Evolutionary conservation across 352 stramenopile species (phyloP).

Genomic region (Phytophthora citrophthora): DNA sequence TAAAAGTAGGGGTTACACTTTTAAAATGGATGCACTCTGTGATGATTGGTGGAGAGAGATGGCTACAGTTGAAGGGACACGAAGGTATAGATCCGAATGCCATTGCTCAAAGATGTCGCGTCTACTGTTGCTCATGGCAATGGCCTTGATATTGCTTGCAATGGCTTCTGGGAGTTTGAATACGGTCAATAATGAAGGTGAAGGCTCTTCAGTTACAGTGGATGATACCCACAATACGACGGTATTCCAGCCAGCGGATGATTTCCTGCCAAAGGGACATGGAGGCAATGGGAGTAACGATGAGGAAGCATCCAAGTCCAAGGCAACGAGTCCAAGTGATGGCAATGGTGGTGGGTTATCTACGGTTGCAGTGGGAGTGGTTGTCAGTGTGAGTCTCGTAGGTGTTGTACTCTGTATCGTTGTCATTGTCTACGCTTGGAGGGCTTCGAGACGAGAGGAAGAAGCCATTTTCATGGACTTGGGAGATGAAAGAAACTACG

Average conservation of each 20-base stretch:
- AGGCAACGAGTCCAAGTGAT: constrained; percentile 15
- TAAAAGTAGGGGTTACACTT: background rate
- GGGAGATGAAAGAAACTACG: constrained; percentile 43
- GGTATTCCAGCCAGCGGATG: constrained; percentile 21
- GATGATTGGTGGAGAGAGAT: constrained; percentile 1
- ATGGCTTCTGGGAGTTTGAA: constrained; percentile 7
- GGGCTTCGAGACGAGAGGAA: constrained; percentile 36
- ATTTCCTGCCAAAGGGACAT: constrained; percentile 12
- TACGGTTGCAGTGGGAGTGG: constrained; percentile 24
- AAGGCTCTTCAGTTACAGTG: constrained; percentile 3
- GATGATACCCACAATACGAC: constrained; percentile 16
- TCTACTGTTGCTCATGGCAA: constrained; percentile 10
- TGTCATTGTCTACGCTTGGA: constrained; percentile 37
- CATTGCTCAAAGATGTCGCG: constrained; percentile 10
- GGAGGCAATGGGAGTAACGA: background rate
- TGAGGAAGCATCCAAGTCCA: background rate
- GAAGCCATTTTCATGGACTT: constrained; percentile 51
- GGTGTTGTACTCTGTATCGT: constrained; percentile 25
- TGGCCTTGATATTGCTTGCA: constrained; percentile 3
- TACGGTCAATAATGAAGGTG: background rate
- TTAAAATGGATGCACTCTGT: background rate
- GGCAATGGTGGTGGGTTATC: constrained; percentile 16
- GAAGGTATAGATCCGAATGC: background rate
- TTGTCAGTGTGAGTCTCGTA: constrained; percentile 34
- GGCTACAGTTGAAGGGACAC: constrained; percentile 4